Base-by-base conservation (phyloP, 164 flowering plant species). In the Magnolia changhungtana region DNA sequence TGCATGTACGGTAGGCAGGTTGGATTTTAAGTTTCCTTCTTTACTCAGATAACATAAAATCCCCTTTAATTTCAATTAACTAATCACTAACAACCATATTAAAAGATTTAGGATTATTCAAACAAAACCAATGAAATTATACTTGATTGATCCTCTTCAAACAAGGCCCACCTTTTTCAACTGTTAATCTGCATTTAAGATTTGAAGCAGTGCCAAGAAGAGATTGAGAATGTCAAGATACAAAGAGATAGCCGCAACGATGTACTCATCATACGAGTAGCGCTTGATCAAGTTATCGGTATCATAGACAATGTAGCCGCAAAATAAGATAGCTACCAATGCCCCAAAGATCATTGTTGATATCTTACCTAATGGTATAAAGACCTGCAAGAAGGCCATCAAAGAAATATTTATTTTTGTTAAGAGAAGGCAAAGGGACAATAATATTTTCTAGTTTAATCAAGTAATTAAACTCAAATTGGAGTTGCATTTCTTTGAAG, bases 211-310 rank as follows among this genome's bases (percentile, higher is more conserved):
- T 0, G 94, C 61, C 0, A 87, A 81, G 86, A 95, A 95, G 72
- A 95, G 97, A 77, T 94, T 94, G 78, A 95, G 83, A 80, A 93
- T 78, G 75, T 95, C 97, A 29, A 93, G 80, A 80, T 93, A 95
- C 59, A 93, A 81, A 2, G 87, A 67, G 7, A 95, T 88, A 0
- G 98, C 87, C 67, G 98, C 99, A 96, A 95, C 91, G 8, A 93
- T 90, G 80, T 92, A 90, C 20, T 95, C 96, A 49, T 95, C 99
- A 21, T 95, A 95, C 0, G 90, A 45, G 78, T 85, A 85, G 2
- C 99, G 88, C 84, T 91, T 93, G 84, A 95, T 95, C 81, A 95
- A 78, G 67, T 95, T 90, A 77, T 95, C 96, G 0, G 99, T 93
- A 82, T 93, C 99, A 51, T 91, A 93, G 0, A 95, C 78, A n/a